Percentiles rank a stretch among this genome's conserved stretches.
phyloP scores from a whole-genome alignment of 768 basidiomycete species.

The Suillus lakei region DNA sequence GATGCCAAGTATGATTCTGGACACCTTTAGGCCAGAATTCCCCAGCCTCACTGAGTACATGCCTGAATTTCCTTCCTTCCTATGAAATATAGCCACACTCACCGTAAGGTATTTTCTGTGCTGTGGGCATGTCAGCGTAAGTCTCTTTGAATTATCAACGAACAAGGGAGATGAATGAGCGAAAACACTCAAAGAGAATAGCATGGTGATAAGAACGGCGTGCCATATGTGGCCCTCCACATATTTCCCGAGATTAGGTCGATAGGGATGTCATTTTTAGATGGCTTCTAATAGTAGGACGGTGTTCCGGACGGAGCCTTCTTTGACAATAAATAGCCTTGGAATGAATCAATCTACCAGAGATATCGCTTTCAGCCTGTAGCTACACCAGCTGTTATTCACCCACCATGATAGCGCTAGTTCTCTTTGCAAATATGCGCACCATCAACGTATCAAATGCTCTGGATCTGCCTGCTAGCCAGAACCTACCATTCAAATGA shows the following conservation, averaged over 20 bases:
- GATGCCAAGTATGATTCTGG: conserved; percentile 53
- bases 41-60: conserved; percentile 44
- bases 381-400: not conserved
- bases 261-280: not conserved
- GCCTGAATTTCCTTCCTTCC: not conserved
- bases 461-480: too few species aligned
- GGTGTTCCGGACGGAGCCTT: not conserved
- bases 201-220: not conserved
- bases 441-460: not conserved
- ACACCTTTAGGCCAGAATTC: conserved; percentile 54
- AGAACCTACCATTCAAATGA: too few species aligned
- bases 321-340: not conserved
- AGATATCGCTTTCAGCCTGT: not conserved
- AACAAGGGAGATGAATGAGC: not conserved
- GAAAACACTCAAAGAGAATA: not conserved
- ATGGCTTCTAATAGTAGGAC: not conserved
- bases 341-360: not conserved
- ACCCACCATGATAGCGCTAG: not conserved
- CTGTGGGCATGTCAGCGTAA: conserved; percentile 20
- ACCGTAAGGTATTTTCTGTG: conserved; percentile 39
- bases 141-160: not conserved
- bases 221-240: not conserved
- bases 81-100: conserved; percentile 10
- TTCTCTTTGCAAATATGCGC: not conserved
- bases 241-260: not conserved